Evolutionary conservation across 1,284 basidiomycete species (phyloP), one percentile per base, ranked within the genome.

Genomic region (Heterobasidion irregulare): DNA sequence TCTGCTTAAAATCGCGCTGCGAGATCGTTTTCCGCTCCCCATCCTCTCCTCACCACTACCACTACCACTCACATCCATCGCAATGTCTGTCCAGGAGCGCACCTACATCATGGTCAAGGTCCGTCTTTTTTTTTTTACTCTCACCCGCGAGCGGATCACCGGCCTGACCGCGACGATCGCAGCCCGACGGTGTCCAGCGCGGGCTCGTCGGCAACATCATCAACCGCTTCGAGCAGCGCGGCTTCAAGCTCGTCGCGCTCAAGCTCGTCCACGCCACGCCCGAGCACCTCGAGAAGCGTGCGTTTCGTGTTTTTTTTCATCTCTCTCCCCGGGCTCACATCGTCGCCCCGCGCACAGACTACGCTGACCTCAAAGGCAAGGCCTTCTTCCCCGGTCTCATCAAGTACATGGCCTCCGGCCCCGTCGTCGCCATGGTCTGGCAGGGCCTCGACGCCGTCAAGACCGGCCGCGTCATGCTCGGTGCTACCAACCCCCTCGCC

Each of bases 171-270:
- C 49, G 18, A 47, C 47, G 9, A 47, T 12, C 16, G 16, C 68
- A 96, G 93, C 94, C 94, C 67, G 94, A 98, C 76, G 94, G 94
- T 72, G 95, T 98, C 78, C 92, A 97, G 77, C 91, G 94, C 66
- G 86, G 84, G 64, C 89, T 98, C 76, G 82, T 96, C 70, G 94
- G 95, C 70, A 88, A 94, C 75, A 94, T 96, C 83, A 89, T 94
- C 71, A 66, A 77, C 68, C 84, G 94, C 66, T 98, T 98, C 75
- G 94, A 98, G 82, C 84, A 89, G 77, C 92, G 94, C 64, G 95
- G 94, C 65, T 97, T 86, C 86, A 95, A 97, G 79, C 84, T 94
- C 65, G 77, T 86, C 68, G 94, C 94, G 56, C 77, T 96, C 69
- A 95, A 96, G 78, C 77, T 95, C 67, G 83, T 84, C 59, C 83